phyloP scores from a whole-genome alignment of 495 filamentous ascomycete genomes.

The Lepraria neglecta region DNA sequence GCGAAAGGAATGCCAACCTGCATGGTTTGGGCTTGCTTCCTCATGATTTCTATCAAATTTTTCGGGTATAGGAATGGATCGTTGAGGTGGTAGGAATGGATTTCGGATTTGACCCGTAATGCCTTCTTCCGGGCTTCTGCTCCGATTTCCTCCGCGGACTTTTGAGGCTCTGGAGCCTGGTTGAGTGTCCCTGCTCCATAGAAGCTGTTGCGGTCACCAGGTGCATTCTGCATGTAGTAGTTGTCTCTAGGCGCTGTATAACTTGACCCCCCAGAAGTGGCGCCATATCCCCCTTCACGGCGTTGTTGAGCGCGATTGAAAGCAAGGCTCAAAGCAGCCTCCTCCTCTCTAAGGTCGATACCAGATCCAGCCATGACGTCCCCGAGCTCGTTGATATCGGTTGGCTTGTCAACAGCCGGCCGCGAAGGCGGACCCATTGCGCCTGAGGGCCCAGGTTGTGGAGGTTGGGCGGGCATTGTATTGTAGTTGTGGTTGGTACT shows the following conservation, averaged over 20 bases:
- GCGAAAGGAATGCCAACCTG: conserved; percentile 58
- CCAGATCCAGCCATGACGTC: conserved; percentile 75
- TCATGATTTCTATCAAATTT: conserved; percentile 42
- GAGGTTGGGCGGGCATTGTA: conserved; percentile 14
- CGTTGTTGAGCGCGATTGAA: conserved; percentile 38
- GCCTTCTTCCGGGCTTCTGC: conserved; percentile 48
- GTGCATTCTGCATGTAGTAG: conserved; percentile 44
- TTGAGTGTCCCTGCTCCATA: conserved; percentile 56
- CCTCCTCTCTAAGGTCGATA: conserved; percentile 78
- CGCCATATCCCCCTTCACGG: conserved; percentile 23
- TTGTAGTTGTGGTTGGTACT: conserved; percentile 16
- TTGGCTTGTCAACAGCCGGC: conserved; percentile 55
- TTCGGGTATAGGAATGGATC: conserved; percentile 53
- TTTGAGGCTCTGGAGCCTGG: conserved; percentile 39
- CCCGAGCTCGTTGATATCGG: conserved; percentile 63
- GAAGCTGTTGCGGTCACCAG: conserved; percentile 43
- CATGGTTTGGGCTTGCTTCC: conserved; percentile 38
- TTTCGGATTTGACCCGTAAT: conserved; percentile 42
- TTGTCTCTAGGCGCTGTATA: conserved; percentile 41
- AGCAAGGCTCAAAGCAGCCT: conserved; percentile 59
- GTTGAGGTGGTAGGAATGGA: conserved; percentile 49
- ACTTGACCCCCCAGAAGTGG: conserved; percentile 29
- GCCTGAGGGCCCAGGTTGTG: conserved; percentile 38
- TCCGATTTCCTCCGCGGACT: conserved; percentile 41
- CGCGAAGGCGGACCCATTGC: conserved; percentile 79